phyloP scores from a whole-genome alignment of 192 early-diverging fungal genomes.

The Allomyces arbusculus region DNA sequence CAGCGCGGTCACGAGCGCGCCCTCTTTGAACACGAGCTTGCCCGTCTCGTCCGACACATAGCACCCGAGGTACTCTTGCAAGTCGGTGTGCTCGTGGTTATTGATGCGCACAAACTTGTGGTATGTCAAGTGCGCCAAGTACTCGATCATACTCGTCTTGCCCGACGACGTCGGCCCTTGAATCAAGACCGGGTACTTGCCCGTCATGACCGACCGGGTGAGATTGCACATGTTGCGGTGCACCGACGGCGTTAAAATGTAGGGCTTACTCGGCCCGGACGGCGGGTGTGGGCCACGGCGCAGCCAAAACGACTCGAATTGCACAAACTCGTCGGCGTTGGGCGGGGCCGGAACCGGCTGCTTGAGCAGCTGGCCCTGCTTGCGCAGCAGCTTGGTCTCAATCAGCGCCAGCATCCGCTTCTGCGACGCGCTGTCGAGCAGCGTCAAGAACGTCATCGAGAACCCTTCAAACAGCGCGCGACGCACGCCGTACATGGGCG shows the following conservation, averaged over 20 bases:
- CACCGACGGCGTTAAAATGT: conserved; percentile 78
- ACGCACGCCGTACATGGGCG: conserved; percentile 51
- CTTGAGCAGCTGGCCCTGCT: conserved; percentile 29
- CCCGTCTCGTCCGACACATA: conserved; percentile 70
- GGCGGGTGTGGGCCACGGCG: conserved; percentile 25
- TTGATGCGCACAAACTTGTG: conserved; percentile 94
- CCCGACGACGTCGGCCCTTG: conserved; percentile 96
- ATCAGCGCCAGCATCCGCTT: conserved; percentile 26
- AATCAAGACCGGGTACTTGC: conserved; percentile 82
- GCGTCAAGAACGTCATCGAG: conserved; percentile 87
- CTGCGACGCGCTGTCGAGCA: conserved; percentile 52
- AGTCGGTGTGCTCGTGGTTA: conserved; percentile 97
- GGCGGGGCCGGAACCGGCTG: conserved; percentile 36
- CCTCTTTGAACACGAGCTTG: conserved; percentile 83
- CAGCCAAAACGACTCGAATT: conserved; percentile 79
- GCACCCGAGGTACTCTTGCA: conserved; percentile 91
- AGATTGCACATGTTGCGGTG: conserved; percentile 64
- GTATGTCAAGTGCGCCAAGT: conserved; percentile 72
- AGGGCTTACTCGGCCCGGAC: conserved; percentile 18
- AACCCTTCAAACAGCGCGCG: conserved; percentile 83
- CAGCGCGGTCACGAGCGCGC: conserved; percentile 79
- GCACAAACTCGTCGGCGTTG: conserved; percentile 24
- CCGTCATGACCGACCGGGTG: conserved; percentile 74
- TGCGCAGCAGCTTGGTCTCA: conserved; percentile 32
- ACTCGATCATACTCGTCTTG: conserved; percentile 96